Conservation (phyloP, 495 filamentous ascomycete genomes). For the Hypomontagnella monticulosa region DNA sequence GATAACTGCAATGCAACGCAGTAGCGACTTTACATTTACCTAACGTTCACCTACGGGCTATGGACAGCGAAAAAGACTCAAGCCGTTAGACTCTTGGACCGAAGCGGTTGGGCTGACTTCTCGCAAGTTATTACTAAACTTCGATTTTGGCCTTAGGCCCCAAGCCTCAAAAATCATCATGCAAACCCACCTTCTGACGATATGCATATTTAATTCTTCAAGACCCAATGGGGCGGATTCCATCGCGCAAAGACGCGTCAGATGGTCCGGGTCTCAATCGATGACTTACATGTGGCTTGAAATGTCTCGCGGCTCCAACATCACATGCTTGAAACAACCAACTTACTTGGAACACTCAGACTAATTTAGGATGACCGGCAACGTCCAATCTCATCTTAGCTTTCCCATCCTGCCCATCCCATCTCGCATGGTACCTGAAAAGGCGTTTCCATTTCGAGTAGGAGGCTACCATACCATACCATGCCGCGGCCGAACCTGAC, state of each 20-base stretch:
- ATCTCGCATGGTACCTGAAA: conserved; percentile 44
- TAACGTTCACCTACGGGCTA: too few species aligned
- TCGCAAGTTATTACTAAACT: too few species aligned
- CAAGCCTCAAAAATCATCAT: not conserved
- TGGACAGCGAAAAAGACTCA: not conserved
- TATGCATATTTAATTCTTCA: not conserved
- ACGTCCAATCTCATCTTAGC: conserved; percentile 32
- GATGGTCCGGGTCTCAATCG: conserved; percentile 31
- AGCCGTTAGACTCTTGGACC: not conserved
- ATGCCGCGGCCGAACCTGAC: conserved; percentile 30
- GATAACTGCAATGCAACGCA: conserved; percentile 32
- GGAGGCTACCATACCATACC: conserved; percentile 32
- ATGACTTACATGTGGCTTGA: conserved; percentile 40
- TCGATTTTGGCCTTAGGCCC: too few species aligned
- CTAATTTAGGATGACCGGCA: conserved; percentile 36
- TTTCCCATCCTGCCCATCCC: conserved; percentile 24
- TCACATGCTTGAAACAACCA: conserved; percentile 45
- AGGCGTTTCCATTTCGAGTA: conserved; percentile 43
- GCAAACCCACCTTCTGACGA: not conserved
- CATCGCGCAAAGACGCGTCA: conserved; percentile 33
- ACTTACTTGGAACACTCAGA: conserved; percentile 41
- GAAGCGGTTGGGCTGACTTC: not conserved
- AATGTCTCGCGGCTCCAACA: conserved; percentile 43
- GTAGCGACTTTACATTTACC: conserved; percentile 8
- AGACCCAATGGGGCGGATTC: conserved; percentile 12